Evolutionary conservation across 495 filamentous ascomycete genomes (phyloP).

Genomic region (Annulohypoxylon moriforme): DNA sequence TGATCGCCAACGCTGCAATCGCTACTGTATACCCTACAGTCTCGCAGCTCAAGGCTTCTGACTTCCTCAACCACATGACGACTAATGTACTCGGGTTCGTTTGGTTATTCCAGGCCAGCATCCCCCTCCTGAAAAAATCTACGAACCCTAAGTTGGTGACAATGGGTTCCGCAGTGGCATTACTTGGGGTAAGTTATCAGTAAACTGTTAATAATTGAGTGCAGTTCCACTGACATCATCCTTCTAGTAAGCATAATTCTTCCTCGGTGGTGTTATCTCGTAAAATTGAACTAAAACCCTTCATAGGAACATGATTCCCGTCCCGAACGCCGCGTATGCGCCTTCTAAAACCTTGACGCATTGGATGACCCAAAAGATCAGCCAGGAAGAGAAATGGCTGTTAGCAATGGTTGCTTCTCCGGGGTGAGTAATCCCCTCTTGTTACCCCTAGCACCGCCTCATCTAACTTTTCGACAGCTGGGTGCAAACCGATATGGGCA

Average conservation of each 20-base stretch:
- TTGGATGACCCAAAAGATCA: slow-evolving; percentile 53
- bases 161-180: slow-evolving; percentile 47
- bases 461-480: slow-evolving; percentile 45
- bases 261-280: neutral
- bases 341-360: slow-evolving; percentile 54
- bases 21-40: slow-evolving; percentile 1
- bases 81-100: slow-evolving; percentile 35
- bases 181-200: slow-evolving; percentile 34
- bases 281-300: neutral
- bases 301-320: slow-evolving; percentile 29
- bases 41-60: slow-evolving; percentile 9
- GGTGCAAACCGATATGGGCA: slow-evolving; percentile 58
- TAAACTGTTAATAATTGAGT: neutral
- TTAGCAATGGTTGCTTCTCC: slow-evolving; percentile 50
- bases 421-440: slow-evolving; percentile 22
- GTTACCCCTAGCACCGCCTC: neutral
- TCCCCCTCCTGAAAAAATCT: slow-evolving; percentile 28
- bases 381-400: slow-evolving; percentile 53
- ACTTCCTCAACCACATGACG: slow-evolving; percentile 18
- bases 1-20: slow-evolving; percentile 30
- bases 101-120: slow-evolving; percentile 38
- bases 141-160: slow-evolving; percentile 50
- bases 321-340: slow-evolving; percentile 54
- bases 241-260: neutral
- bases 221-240: neutral